Conservation (phyloP, 2,329 filamentous ascomycete genomes). For the Ophiosphaerella korrae region DNA sequence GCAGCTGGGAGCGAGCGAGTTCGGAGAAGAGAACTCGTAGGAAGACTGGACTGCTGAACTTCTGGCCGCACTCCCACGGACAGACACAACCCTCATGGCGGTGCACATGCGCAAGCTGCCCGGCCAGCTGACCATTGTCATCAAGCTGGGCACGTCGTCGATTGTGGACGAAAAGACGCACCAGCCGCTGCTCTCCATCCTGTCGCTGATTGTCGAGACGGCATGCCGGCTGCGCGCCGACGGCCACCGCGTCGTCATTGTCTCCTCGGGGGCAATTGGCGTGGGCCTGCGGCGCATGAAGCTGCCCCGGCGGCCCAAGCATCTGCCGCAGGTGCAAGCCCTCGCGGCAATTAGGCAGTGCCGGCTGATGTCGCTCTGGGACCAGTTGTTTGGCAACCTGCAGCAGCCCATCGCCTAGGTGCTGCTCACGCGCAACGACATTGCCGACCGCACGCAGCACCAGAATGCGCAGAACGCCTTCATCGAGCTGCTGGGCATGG, state of each 20-base stretch:
- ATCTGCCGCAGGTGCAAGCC: constrained; percentile 88
- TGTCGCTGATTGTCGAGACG: constrained; percentile 93
- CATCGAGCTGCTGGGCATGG: constrained; percentile 86
- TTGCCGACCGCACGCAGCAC: constrained; percentile 94
- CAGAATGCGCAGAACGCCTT: constrained; percentile 97
- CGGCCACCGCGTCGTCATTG: constrained; percentile 93
- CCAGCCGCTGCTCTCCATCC: constrained; percentile 86
- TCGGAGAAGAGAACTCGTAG: constrained; percentile 18
- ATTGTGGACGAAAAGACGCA: constrained; percentile 97
- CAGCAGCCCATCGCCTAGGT: constrained; percentile 93
- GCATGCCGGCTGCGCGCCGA: constrained; percentile 84
- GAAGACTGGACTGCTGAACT: constrained; percentile 1
- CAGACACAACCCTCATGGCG: constrained; percentile 24
- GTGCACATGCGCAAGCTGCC: constrained; percentile 59
- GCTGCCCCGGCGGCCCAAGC: constrained; percentile 83
- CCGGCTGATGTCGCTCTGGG: constrained; percentile 93
- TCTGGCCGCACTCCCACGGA: no score
- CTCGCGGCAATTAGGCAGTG: constrained; percentile 96
- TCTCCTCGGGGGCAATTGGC: constrained; percentile 95
- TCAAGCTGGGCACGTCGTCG: constrained; percentile 98
- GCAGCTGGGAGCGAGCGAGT: constrained; percentile 19
- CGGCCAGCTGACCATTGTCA: constrained; percentile 71
- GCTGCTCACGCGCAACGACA: constrained; percentile 91
- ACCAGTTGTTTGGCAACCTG: constrained; percentile 85
- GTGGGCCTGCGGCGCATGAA: constrained; percentile 92